phyloP scores from a whole-genome alignment of 495 filamentous ascomycete species.

The Daldinia vernicosa region DNA sequence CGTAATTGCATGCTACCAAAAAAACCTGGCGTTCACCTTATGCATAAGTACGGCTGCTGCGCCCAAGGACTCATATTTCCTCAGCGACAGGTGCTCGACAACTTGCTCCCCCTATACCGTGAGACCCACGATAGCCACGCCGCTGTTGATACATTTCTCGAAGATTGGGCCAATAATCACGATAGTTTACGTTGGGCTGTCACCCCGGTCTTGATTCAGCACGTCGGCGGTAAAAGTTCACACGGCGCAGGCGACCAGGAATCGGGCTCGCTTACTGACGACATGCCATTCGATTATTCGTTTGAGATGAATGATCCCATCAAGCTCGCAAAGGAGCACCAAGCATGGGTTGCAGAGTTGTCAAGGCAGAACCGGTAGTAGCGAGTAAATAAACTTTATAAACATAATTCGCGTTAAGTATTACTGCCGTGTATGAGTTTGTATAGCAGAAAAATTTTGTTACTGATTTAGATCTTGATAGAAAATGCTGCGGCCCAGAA shows the following conservation, averaged over 20 bases:
- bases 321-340: constrained; percentile 30
- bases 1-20: constrained; percentile 42
- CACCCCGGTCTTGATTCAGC: constrained; percentile 62
- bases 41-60: constrained; percentile 63
- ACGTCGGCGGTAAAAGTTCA: constrained; percentile 28
- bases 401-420: too few species aligned
- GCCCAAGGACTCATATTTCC: constrained; percentile 50
- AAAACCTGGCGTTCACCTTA: constrained; percentile 42
- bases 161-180: constrained; percentile 54
- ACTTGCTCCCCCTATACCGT: constrained; percentile 53
- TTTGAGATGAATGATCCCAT: constrained; percentile 38
- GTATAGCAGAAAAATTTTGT: too few species aligned
- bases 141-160: constrained; percentile 57
- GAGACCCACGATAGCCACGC: constrained; percentile 46
- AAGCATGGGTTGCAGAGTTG: constrained; percentile 21
- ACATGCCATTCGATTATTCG: constrained; percentile 40
- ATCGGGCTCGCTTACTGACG: constrained; percentile 34
- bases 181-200: constrained; percentile 57
- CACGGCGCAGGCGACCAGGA: constrained; percentile 38
- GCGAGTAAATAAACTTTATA: not conserved
- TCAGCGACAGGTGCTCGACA: constrained; percentile 51
- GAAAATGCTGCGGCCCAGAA: too few species aligned
- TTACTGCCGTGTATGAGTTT: too few species aligned
- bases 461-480: too few species aligned
- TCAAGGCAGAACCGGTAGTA: not conserved